Evolutionary conservation across 306 rosid species (phyloP).

Genomic region (peach (Prunus persica)): Prunus_persica_NCBIv2 NC_034014.1:30449001-30449500

Average conservation of each 20-base stretch:
- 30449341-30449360: not conserved
- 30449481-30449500: not conserved
- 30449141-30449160: not conserved
- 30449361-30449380: not conserved
- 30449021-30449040: not conserved
- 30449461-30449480: not conserved
- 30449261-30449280: not conserved
- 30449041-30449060: not conserved
- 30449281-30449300: not conserved
- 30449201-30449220: not conserved
- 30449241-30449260: not conserved
- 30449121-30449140: too few species aligned
- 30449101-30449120: not conserved
- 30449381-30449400: not conserved
- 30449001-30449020: not conserved
- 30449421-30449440: not conserved
- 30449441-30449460: constrained; percentile 2
- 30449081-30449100: not conserved
- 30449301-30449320: not conserved
- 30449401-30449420: not conserved
- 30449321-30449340: not conserved
- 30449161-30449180: not conserved
- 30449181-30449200: not conserved
- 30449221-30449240: not conserved
- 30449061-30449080: not conserved